These are phyloP conservation scores for Nicotiana undulata DNA, from an alignment of 257 asterid species.

Conservation along the genomic window DNA sequence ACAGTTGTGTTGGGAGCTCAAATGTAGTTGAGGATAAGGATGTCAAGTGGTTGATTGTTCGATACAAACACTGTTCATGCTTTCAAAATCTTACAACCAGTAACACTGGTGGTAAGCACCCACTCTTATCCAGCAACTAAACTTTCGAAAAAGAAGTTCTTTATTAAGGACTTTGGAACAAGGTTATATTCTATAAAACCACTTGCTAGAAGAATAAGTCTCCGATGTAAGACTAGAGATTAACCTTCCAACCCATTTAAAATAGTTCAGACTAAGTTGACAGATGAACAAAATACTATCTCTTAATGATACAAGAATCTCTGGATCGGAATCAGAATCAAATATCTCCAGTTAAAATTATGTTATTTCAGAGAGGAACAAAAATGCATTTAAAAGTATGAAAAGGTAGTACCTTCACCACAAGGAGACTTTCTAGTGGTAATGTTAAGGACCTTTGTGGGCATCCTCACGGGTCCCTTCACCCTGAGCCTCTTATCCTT, in stretches of 20 bases:
- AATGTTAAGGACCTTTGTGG: constrained; percentile 21
- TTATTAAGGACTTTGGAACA: not conserved
- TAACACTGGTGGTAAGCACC: not conserved
- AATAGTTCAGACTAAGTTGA: not conserved
- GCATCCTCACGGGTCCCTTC: constrained; percentile 20
- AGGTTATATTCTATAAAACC: not conserved
- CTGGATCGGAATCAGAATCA: not conserved
- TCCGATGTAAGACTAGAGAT: not conserved
- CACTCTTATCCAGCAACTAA: not conserved
- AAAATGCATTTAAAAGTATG: not conserved
- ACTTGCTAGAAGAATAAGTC: not conserved
- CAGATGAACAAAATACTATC: not conserved
- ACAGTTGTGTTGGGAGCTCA: not conserved
- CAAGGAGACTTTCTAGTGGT: constrained; percentile 25
- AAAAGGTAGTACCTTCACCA: constrained; percentile 12
- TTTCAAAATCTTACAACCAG: not conserved
- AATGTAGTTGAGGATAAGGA: not conserved
- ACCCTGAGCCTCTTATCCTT: constrained; percentile 14
- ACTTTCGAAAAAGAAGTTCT: no score
- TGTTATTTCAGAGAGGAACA: not conserved
- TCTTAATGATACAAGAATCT: not conserved
- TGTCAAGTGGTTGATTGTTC: not conserved
- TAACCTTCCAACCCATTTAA: not conserved
- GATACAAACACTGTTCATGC: not conserved
- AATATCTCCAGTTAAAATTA: not conserved